Evolutionary conservation across 108 stramenopile genomes (phyloP).

Genomic region (Discostella pseudostelligera): DNA sequence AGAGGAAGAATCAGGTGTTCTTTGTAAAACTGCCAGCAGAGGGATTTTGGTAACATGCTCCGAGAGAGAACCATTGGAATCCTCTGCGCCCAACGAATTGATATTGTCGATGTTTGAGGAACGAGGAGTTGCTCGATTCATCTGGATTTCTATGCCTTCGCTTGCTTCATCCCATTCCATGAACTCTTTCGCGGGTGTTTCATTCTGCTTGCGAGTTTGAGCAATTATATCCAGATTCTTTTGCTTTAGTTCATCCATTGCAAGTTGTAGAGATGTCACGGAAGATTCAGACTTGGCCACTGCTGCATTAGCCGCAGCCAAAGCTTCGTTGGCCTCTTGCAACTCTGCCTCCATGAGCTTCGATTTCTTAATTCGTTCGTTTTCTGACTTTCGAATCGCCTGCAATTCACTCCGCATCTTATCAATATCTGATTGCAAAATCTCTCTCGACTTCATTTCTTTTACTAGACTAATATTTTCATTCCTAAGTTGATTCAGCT

Average conservation of each 20-base stretch:
- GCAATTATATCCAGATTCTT: conserved; percentile 14
- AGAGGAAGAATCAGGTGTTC: conserved; percentile 16
- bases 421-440: conserved; percentile 6
- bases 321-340: not conserved
- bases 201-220: not conserved
- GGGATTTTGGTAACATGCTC: conserved; percentile 18
- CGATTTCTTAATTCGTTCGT: not conserved
- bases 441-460: conserved; percentile 12
- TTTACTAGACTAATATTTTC: not conserved
- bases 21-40: conserved; percentile 11
- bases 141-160: conserved; percentile 21
- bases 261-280: conserved; percentile 6
- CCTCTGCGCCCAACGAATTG: conserved; percentile 33
- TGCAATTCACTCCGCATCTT: conserved; percentile 13
- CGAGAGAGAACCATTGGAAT: conserved; percentile 10
- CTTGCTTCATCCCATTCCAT: conserved; percentile 19
- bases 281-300: conserved; percentile 8
- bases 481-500: conserved; percentile 1
- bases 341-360: conserved; percentile 17
- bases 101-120: conserved; percentile 6
- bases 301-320: conserved; percentile 3
- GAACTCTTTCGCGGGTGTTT: conserved; percentile 15
- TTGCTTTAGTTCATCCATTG: conserved; percentile 6
- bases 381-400: conserved; percentile 5
- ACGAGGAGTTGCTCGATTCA: conserved; percentile 12